Evolutionary conservation across 805 yeast species (phyloP).

Genomic region (Jamesozyma rosinii): DNA sequence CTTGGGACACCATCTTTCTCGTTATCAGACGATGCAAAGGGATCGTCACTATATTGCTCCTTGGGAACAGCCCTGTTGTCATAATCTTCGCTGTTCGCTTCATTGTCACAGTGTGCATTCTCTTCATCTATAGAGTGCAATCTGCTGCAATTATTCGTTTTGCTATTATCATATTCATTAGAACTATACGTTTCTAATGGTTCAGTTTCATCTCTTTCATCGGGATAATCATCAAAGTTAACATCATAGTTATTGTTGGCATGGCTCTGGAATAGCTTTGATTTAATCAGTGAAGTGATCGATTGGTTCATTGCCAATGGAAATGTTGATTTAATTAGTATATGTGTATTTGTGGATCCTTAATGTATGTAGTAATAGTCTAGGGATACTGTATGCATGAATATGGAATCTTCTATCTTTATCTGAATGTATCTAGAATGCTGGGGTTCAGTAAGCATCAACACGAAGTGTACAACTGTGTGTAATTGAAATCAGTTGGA

Average conservation of each 20-base stretch:
- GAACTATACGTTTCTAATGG: neutral
- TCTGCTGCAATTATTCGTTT: neutral
- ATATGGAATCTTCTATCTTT: neutral
- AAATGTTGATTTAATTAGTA: neutral
- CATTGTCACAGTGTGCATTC: neutral
- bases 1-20: neutral
- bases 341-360: neutral
- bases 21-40: neutral
- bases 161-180: neutral
- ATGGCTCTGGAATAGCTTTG: constrained; percentile 13
- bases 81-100: neutral
- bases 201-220: neutral
- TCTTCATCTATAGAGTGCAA: neutral
- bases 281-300: constrained; percentile 15
- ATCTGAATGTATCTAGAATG: neutral
- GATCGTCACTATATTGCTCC: neutral
- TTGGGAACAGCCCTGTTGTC: too few relatives aligned
- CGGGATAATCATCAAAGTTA: neutral
- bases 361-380: neutral
- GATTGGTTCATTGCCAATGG: constrained; percentile 17
- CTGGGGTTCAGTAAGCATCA: neutral
- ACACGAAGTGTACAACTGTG: neutral
- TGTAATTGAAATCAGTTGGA: neutral
- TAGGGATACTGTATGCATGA: neutral
- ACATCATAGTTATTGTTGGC: neutral